phyloP scores from a whole-genome alignment of 1,139 yeast genomes.

The Taphrina pruni region DNA sequence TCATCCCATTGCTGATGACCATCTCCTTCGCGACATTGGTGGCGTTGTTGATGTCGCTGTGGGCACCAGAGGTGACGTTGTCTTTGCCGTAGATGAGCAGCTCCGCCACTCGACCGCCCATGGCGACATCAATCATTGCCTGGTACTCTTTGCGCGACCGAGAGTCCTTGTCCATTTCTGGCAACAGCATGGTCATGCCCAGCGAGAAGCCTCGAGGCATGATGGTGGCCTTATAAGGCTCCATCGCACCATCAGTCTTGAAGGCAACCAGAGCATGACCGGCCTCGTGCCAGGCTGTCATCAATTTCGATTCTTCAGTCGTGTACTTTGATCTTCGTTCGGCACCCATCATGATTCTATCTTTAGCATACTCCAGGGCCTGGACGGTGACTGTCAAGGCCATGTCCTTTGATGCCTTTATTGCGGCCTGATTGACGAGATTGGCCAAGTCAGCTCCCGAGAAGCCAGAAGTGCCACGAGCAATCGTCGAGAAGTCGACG shows the following conservation, averaged over 20 bases:
- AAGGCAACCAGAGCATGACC: constrained; percentile 99
- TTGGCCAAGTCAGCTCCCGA: constrained; percentile 97
- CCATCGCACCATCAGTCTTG: constrained; percentile 94
- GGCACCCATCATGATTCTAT: constrained; percentile 95
- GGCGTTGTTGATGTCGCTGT: constrained; percentile 75
- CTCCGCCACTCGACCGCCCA: constrained; percentile 99
- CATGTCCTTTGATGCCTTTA: constrained; percentile 89
- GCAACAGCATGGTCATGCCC: constrained; percentile 95
- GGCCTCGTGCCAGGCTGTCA: constrained; percentile 98
- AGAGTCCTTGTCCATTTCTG: constrained; percentile 97
- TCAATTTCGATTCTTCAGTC: constrained; percentile 89
- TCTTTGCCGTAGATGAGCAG: constrained; percentile 89
- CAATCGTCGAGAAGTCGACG: constrained; percentile 86
- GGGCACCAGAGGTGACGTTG: constrained; percentile 72
- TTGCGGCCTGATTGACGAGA: constrained; percentile 96
- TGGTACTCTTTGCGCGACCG: constrained; percentile 86
- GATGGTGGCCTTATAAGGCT: constrained; percentile 94
- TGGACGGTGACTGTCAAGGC: constrained; percentile 88
- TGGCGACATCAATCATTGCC: constrained; percentile 92
- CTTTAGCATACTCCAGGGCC: constrained; percentile 99
- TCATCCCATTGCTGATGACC: constrained; percentile 98
- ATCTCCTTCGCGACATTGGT: constrained; percentile 93
- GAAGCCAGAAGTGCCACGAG: constrained; percentile 96
- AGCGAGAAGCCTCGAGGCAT: constrained; percentile 95
- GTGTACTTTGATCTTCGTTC: constrained; percentile 97